Base-by-base conservation (phyloP, 78 protist species). In the Dictyostelium citrinum region DNA sequence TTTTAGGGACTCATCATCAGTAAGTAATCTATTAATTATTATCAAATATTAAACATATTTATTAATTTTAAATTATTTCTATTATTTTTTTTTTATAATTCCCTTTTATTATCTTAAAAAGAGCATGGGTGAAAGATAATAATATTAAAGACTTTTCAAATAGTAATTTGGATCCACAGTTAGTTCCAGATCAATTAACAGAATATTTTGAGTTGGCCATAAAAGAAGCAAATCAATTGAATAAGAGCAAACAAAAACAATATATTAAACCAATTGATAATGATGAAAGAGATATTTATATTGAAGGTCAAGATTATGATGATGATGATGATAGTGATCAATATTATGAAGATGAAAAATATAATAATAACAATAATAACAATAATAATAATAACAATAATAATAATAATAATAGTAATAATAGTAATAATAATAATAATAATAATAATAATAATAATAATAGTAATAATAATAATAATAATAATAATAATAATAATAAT, bases 1-100 rank as follows among this genome's bases (percentile, higher is more conserved):
- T 86, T 31, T 86, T 86, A 77, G 93, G 93, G 4, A 43, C 39
- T 45, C 83, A 78, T 67, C 17, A 37, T 51, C 16, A 55, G 93
- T 86, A 86, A 31, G 78, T 39, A 39, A 39, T 39, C 43, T 39
- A 39, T 39, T 39, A 39, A 39, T 39, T 39, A 39, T 86, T 9
- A 17, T 49, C 0, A 49, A 81, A 27, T 35, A 43, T 43, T 43
- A 43, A 41, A 37, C 2, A 64, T 70, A 49, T 46, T 39, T 43
- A 17, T 70, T 45, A 2, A 9, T 51, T 82, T 6, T 45, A 2
- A 9, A 33, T 82, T 6, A 12, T 67, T 4, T 67, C 39, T 29
- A 14, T n/a, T 46, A 2, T 29, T 22, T 49, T 41, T 37, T 6
- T 2, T 43, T 10, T 43, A 43, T 43, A 9, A 9, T 43, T 5